phyloP scores from a whole-genome alignment of 805 yeast genomes.

The Starmerella roubikii region DNA sequence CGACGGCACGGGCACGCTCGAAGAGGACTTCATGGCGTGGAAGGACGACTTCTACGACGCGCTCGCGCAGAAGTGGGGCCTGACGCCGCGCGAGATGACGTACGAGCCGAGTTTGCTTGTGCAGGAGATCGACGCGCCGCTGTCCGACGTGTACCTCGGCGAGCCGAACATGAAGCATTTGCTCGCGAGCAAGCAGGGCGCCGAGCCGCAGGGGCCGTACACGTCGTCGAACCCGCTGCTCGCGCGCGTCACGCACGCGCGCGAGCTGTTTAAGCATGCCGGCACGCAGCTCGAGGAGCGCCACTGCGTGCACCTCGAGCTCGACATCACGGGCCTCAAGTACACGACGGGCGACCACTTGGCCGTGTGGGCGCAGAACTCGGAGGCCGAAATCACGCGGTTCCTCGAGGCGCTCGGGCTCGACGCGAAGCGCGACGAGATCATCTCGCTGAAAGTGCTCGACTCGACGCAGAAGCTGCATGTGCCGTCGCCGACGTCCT shows the following conservation, averaged over 20 bases:
- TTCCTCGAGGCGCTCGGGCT: slow-evolving; percentile 56
- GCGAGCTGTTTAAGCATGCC: slow-evolving; percentile 54
- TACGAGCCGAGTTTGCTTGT: slow-evolving; percentile 55
- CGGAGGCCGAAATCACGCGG: slow-evolving; percentile 56
- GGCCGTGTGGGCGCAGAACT: slow-evolving; percentile 88
- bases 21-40: slow-evolving; percentile 91
- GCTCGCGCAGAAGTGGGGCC: slow-evolving; percentile 46
- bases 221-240: slow-evolving; percentile 70
- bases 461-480: slow-evolving; percentile 40
- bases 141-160: slow-evolving; percentile 60
- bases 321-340: slow-evolving; percentile 62
- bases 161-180: slow-evolving; percentile 60
- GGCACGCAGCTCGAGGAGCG: slow-evolving; percentile 29
- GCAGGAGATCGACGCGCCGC: slow-evolving; percentile 27
- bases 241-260: slow-evolving; percentile 47
- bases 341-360: slow-evolving; percentile 94
- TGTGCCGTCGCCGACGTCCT: slow-evolving; percentile 56
- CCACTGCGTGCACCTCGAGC: slow-evolving; percentile 81
- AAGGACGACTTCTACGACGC: slow-evolving; percentile 61
- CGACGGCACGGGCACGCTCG: slow-evolving; percentile 88
- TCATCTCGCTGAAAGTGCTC: slow-evolving; percentile 50
- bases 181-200: slow-evolving; percentile 33
- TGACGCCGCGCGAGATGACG: slow-evolving; percentile 66
- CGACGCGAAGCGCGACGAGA: slow-evolving; percentile 31
- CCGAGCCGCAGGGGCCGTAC: slow-evolving; percentile 37